These are phyloP conservation scores for Echites panduratus DNA, from an alignment of 257 asterid genomes.

Conservation along the genomic window DNA sequence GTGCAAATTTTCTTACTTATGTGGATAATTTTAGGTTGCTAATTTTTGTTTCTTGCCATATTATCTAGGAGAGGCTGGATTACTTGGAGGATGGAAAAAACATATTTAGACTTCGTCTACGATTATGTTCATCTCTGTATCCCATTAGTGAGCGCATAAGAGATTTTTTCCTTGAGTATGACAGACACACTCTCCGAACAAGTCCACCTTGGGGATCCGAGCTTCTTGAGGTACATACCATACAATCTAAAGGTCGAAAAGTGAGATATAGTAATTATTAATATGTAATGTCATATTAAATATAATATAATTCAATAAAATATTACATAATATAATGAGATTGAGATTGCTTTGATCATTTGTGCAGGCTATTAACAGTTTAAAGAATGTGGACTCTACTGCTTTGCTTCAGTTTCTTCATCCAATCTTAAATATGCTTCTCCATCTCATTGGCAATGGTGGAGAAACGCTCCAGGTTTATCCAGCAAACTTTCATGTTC, in stretches of 20 bases:
- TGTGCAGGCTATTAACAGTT: constrained; percentile 92
- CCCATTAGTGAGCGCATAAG: constrained; percentile 96
- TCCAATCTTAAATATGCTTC: constrained; percentile 97
- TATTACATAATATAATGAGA: too few species aligned
- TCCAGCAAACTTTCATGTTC: constrained; percentile 4
- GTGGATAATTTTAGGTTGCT: constrained; percentile 3
- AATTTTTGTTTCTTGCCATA: constrained; percentile 13
- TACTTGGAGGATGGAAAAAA: constrained; percentile 98
- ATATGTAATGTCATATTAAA: too few species aligned
- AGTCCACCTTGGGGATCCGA: constrained; percentile 99
- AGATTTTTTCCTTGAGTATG: constrained; percentile 97
- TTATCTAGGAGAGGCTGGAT: constrained; percentile 80
- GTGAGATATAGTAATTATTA: neutral
- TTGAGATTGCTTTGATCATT: constrained; percentile 13
- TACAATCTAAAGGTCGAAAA: neutral
- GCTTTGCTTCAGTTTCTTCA: constrained; percentile 99
- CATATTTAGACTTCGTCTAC: constrained; percentile 76
- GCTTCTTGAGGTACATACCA: constrained; percentile 80
- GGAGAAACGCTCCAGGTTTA: constrained; percentile 98
- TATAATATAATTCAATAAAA: too few species aligned
- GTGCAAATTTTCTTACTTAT: neutral
- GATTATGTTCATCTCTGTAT: constrained; percentile 88
- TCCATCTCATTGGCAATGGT: constrained; percentile 97
- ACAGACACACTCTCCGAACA: constrained; percentile 93
- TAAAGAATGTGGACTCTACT: constrained; percentile 97